Evolutionary conservation across 2,329 filamentous ascomycete genomes (phyloP), one percentile per base, ranked within the genome.

Genomic region (Colletotrichum plurivorum): DNA sequence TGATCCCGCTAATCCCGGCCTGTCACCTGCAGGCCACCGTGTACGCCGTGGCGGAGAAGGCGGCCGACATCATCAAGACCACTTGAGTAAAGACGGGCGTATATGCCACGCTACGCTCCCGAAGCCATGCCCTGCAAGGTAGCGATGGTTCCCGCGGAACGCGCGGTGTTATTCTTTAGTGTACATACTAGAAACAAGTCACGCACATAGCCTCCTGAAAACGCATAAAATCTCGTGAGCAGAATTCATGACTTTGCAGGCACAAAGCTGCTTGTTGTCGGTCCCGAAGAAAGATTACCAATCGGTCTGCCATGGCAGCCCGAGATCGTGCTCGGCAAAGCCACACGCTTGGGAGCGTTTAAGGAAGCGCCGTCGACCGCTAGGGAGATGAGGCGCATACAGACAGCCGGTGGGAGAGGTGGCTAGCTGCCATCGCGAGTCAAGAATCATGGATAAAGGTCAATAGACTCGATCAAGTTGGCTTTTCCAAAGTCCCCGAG

Each of bases 11-110:
- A 1, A 75, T 75, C 39, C 73, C 73, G 1, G 75, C 76, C 7
- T 75, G 75, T 1, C 78, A 81, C 59, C 72, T 79, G 6, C 76
- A 77, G 20, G 74, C 76, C 0, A 81, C 80, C 0, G 72, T 81
- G 0, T 82, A 81, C 55, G 79, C 79, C 2, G 76, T 82, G 16
- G 80, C 79, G 0, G 77, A 78, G 54, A 77, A 77, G 56, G 77
- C 67, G 16, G 55, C 67, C 3, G 63, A 69, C 25, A 41, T 69
- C 2, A 53, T 69, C 1, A 69, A 69, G 41, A 41, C 20, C 9
- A 22, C 16, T 9, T 67, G 6, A 55, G 16, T 12, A 25, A 18
- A 31, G 5, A 31, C 12, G 18, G 20, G n/a, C 18, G 20, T 25
- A 43, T 43, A 43, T 43, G 41, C 41, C 41, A 43, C 16, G 13